A percentile compares a stretch with the other conserved stretches of the same genome.
phyloP scores from a whole-genome alignment of 257 asterid genomes.

The Perilla frutescens region DNA sequence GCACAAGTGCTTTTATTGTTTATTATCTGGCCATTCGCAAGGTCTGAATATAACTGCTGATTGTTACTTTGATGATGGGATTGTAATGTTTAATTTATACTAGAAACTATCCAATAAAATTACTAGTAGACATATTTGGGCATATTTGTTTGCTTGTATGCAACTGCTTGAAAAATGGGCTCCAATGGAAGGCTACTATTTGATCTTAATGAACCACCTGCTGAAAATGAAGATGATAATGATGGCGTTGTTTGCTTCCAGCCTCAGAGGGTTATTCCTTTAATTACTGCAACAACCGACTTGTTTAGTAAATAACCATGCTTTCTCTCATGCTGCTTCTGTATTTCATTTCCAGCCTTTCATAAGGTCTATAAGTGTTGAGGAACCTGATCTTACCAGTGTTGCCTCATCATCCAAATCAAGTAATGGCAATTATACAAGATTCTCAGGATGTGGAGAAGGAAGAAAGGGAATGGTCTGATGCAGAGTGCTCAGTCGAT shows the following conservation, averaged over 20 bases:
- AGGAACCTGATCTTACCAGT: slow-evolving; percentile 45
- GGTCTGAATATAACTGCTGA: slow-evolving; percentile 33
- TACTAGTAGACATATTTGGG: slow-evolving; percentile 46
- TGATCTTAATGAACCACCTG: slow-evolving; percentile 97
- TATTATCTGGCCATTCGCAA: slow-evolving; percentile 38
- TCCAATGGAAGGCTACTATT: slow-evolving; percentile 89
- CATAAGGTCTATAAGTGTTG: slow-evolving; percentile 62
- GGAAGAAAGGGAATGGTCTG: slow-evolving; percentile 99
- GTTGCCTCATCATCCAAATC: slow-evolving; percentile 49
- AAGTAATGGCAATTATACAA: slow-evolving; percentile 47
- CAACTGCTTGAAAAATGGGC: slow-evolving; percentile 79
- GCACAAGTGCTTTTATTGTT: slow-evolving; percentile 44
- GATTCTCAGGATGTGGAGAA: slow-evolving; percentile 64
- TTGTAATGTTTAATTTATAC: slow-evolving; percentile 55
- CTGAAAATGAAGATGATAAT: slow-evolving; percentile 78
- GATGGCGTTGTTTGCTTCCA: slow-evolving; percentile 68
- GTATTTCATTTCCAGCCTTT: slow-evolving; percentile 98
- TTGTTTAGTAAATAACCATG: slow-evolving; percentile 78
- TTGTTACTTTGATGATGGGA: slow-evolving; percentile 49
- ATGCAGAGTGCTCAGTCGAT: slow-evolving; percentile 78
- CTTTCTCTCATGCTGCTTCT: slow-evolving; percentile 93
- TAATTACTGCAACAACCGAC: slow-evolving; percentile 67
- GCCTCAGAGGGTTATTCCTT: slow-evolving; percentile 92
- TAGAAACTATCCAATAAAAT: slow-evolving; percentile 50
- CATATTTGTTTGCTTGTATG: slow-evolving; percentile 59